These are phyloP conservation scores for Garcia nutans DNA, from an alignment of 345 rosid genomes.

Conservation along the genomic window DNA sequence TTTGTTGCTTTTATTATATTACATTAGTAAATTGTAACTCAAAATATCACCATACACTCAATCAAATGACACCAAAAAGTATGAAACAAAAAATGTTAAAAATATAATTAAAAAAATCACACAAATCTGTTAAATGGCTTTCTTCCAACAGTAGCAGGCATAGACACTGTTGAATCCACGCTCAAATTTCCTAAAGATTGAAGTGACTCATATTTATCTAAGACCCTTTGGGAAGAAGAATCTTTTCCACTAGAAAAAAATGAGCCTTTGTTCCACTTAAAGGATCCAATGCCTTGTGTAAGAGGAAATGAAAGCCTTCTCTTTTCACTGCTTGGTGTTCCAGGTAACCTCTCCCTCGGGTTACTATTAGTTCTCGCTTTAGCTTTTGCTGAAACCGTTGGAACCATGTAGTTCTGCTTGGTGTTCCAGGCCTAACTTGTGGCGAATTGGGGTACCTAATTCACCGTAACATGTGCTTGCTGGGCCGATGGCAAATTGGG, in stretches of 20 bases:
- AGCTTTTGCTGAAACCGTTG: slow-evolving; percentile 80
- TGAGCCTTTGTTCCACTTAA: slow-evolving; percentile 79
- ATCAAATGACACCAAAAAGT: slow-evolving; percentile 40
- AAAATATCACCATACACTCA: slow-evolving; percentile 44
- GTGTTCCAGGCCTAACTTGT: no score
- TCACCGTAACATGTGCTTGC: no score
- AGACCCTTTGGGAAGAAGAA: slow-evolving; percentile 38
- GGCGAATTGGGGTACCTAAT: no score
- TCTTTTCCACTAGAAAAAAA: slow-evolving; percentile 54
- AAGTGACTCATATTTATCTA: slow-evolving; percentile 19
- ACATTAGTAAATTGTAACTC: slow-evolving; percentile 31
- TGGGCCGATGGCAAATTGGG: no score
- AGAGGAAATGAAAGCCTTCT: slow-evolving; percentile 74
- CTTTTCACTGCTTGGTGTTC: slow-evolving; percentile 66
- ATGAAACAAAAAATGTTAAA: slow-evolving; percentile 16
- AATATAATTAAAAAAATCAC: slow-evolving; percentile 42
- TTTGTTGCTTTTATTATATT: slow-evolving; percentile 37
- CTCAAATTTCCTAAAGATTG: slow-evolving; percentile 62
- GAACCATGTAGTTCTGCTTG: slow-evolving; percentile 88
- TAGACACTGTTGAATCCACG: slow-evolving; percentile 74
- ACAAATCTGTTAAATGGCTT: slow-evolving; percentile 93
- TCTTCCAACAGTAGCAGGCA: slow-evolving; percentile 77
- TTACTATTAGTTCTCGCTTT: slow-evolving; percentile 72
- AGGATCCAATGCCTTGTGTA: slow-evolving; percentile 64
- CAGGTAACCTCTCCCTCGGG: slow-evolving; percentile 60